These are phyloP conservation scores for Smittium culicis DNA, from an alignment of 371 early-diverging fungal species.

Conservation along the genomic window DNA sequence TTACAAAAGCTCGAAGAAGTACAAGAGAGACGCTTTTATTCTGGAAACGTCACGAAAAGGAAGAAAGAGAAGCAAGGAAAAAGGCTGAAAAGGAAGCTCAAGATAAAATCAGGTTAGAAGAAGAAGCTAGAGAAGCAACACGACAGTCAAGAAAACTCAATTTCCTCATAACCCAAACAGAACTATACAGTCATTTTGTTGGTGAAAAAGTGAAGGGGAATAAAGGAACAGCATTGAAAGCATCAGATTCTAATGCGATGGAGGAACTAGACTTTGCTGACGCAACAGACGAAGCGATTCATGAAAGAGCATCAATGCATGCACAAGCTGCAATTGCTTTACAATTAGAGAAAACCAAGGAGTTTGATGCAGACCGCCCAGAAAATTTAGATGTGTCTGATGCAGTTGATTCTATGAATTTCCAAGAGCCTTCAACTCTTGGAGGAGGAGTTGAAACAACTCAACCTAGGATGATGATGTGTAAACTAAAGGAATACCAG, in stretches of 20 bases:
- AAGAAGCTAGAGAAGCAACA: slow-evolving; percentile 76
- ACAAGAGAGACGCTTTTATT: slow-evolving; percentile 56
- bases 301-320: slow-evolving; percentile 52
- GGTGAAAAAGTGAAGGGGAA: slow-evolving; percentile 50
- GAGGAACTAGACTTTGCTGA: slow-evolving; percentile 66
- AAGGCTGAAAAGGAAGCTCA: slow-evolving; percentile 81
- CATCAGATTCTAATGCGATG: not conserved
- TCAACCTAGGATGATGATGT: slow-evolving; percentile 80
- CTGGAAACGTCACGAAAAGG: slow-evolving; percentile 82
- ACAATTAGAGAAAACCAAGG: slow-evolving; percentile 51
- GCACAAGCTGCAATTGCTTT: slow-evolving; percentile 67
- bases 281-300: slow-evolving; percentile 53
- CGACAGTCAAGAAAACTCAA: slow-evolving; percentile 91
- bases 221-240: not conserved
- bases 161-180: slow-evolving; percentile 93
- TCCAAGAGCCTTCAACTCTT: slow-evolving; percentile 67
- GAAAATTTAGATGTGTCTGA: slow-evolving; percentile 36
- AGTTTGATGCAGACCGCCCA: slow-evolving; percentile 51
- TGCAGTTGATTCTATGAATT: slow-evolving; percentile 64
- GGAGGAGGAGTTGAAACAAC: slow-evolving; percentile 44
- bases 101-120: slow-evolving; percentile 66
- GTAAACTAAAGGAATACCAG: slow-evolving; percentile 87
- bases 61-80: slow-evolving; percentile 78
- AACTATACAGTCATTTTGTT: slow-evolving; percentile 93
- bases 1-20: slow-evolving; percentile 24